These are phyloP conservation scores for Rhizopus delemar DNA, from an alignment of 371 early-diverging fungal genomes.

Conservation along the genomic window DNA sequence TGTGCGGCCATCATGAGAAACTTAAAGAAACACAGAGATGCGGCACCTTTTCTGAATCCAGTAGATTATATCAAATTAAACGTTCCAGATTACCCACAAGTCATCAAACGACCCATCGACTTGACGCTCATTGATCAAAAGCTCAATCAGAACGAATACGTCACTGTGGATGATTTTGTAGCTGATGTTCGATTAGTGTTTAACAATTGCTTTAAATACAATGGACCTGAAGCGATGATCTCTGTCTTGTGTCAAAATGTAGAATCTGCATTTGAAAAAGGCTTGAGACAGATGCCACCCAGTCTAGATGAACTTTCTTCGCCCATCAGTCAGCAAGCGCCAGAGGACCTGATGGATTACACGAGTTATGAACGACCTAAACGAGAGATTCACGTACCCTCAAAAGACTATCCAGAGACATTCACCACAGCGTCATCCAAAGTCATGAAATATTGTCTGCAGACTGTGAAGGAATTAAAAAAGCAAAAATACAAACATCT, in stretches of 20 bases:
- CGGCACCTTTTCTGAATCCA: conserved; percentile 85
- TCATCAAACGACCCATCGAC: conserved; percentile 97
- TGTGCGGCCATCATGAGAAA: conserved; percentile 74
- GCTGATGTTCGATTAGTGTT: conserved; percentile 78
- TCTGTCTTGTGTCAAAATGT: conserved; percentile 77
- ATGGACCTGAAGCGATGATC: conserved; percentile 77
- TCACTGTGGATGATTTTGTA: conserved; percentile 66
- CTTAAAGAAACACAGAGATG: conserved; percentile 73
- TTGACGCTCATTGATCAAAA: conserved; percentile 88
- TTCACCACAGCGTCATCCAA: conserved; percentile 47
- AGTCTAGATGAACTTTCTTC: conserved; percentile 14
- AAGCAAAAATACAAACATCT: conserved; percentile 72
- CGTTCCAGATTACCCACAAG: conserved; percentile 92
- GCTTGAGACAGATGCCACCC: conserved; percentile 69
- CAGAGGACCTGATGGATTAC: conserved; percentile 8
- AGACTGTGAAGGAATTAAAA: conserved; percentile 73
- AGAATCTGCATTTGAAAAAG: conserved; percentile 71
- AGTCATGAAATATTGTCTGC: conserved; percentile 69
- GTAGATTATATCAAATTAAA: conserved; percentile 91
- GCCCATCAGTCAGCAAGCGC: conserved; percentile 14
- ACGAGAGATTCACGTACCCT: conserved; percentile 74
- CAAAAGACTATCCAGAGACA: conserved; percentile 55
- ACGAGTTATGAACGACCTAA: conserved; percentile 61
- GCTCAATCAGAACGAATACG: conserved; percentile 72
- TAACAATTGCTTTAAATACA: conserved; percentile 89